Base-by-base conservation (phyloP, 805 yeast genomes). In the Sugiyamaella americana region DNA sequence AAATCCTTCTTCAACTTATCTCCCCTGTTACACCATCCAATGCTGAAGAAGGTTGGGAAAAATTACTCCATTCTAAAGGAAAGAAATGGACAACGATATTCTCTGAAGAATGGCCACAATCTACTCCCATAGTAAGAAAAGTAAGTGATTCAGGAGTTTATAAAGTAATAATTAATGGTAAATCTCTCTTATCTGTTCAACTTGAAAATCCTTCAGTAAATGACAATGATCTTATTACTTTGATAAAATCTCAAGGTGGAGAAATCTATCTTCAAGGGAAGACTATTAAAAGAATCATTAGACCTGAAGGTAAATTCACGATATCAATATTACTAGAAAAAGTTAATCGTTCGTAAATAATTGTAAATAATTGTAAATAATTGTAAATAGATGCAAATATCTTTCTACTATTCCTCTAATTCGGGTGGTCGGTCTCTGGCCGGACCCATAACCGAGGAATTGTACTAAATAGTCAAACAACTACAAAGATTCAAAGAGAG, bases 21-120 rank as follows among this genome's bases (percentile, higher is more conserved):
- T 72, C 91, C 2, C 96, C 97, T 0, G 84, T 89, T 0, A 75
- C 84, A 0, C 98, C 98, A 1, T 75, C 82, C 4, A 73, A 79
- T 5, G 77, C 87, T 0, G 98, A 91, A 57, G 98, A 91, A 63
- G 73, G 85, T 20, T 81, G 91, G 80, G 87, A 82, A 49, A 53
- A 60, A 2, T 56, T 80, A 2, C 63, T 65, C 22, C 42, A 48
- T 1, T 50, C 58, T 2, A 51, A 54, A 17, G 60, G 61, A 4
- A 52, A 34, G 42, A 22, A 48, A 4, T 72, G 80, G 75, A 55
- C 58, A 2, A 73, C 87, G 0, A 71, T 87, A 6, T 74, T 81
- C 55, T 57, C 61, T 3, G 69, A 79, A 48, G 62, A 59, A n/a
- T 91, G 89, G 85, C 98, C 98, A 1, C 72, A 66, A 34, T 65